Evolutionary conservation across 1,139 yeast species (phyloP), one percentile per base, ranked within the genome.

Genomic region (Saccharomycopsis hybrid): DNA sequence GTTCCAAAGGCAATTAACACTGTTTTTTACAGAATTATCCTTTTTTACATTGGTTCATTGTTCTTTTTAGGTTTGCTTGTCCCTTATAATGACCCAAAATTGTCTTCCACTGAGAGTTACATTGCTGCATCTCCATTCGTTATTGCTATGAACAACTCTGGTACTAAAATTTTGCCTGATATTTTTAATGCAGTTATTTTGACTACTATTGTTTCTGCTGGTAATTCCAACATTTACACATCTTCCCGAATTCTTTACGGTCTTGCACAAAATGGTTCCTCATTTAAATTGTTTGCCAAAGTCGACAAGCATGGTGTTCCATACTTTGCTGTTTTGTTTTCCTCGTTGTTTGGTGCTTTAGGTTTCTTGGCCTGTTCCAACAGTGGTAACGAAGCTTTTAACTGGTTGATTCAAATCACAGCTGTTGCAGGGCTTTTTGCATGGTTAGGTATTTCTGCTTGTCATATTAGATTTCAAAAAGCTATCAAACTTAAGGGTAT

Each of bases 1-100:
- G 86, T 90, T 48, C 96, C 96, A 52, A 75, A 76, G 53, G 96
- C 96, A 33, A 85, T 87, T 60, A 78, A 82, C 60, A 85, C 85
- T 62, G 95, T 88, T 37, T 78, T 88, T 58, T 76, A 80, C 70
- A 78, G 97, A 67, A 87, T 90, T 58, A 66, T 86, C 56, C 69
- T 88, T 52, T 85, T 90, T 64, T 90, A 86, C 73, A 80, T 90
- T 61, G 73, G 85, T 13, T 81, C 90, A 9, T 76, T 89, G 58
- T 74, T 89, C 62, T 85, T 89, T 69, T 77, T 87, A 62, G 96
- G 97, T 31, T 66, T 88, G 59, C 73, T 86, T 53, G 90, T 88
- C 46, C 96, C 97, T 42, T 88, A 66, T 62, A 73, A 85, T 59
- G 92, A 87, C 60, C 76, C 79, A 24, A 69, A 72, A 56, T 72